Percentiles rank a stretch among this genome's conserved stretches.
These are phyloP conservation scores for Baudoinia panamericana DNA, from an alignment of 495 filamentous ascomycete species.

Conservation along the genomic window DNA sequence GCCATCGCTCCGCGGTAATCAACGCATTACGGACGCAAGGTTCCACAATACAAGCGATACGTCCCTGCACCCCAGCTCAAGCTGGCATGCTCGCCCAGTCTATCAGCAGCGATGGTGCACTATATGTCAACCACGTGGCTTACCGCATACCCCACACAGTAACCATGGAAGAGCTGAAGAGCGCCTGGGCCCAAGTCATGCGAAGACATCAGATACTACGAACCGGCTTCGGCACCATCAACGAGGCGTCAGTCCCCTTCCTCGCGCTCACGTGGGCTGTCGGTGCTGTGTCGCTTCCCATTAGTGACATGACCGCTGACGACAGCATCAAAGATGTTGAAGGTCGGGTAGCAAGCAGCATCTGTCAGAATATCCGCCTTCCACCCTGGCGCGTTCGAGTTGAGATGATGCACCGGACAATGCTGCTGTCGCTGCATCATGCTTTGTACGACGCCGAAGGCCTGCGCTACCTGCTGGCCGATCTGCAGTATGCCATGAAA, in stretches of 20 bases:
- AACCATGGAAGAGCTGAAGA: conserved; percentile 6
- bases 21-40: conserved; percentile 2
- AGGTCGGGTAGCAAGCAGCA: neutral
- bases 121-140: conserved; percentile 51
- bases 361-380: conserved; percentile 28
- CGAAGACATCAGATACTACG: conserved; percentile 28
- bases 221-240: conserved; percentile 26
- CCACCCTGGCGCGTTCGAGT: conserved; percentile 38
- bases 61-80: conserved; percentile 54
- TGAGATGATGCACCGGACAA: conserved; percentile 13
- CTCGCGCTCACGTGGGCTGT: conserved; percentile 49
- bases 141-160: conserved; percentile 29
- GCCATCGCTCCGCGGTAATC: conserved; percentile 24
- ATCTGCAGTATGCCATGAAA: conserved; percentile 36
- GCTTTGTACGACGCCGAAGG: conserved; percentile 69
- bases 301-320: neutral
- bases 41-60: conserved; percentile 32
- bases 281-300: conserved; percentile 6
- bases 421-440: conserved; percentile 52
- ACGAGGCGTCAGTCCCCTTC: conserved; percentile 37
- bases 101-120: conserved; percentile 37
- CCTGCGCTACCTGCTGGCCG: conserved; percentile 44
- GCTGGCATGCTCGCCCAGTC: conserved; percentile 51
- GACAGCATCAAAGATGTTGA: neutral
- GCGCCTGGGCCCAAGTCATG: conserved; percentile 24